Base-by-base conservation (phyloP, 108 stramenopile species). In the Nitzschia putrida region DNA sequence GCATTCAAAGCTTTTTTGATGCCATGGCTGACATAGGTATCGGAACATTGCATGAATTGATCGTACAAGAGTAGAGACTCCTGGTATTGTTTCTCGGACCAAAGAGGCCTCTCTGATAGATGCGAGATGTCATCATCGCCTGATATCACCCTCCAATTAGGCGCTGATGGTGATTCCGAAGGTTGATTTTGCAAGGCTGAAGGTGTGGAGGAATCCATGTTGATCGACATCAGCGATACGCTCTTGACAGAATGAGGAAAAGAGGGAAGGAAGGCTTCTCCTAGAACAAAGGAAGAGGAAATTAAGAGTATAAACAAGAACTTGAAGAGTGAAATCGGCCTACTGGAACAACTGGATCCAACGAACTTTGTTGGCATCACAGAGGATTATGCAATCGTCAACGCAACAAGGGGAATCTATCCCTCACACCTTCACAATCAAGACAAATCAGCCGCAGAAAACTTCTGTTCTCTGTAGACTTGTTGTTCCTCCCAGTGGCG, bases 1-100 rank as follows among this genome's bases (percentile, higher is more conserved):
- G 74, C 77, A 39, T 90, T 80, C 53, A 94, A 61, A 10, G 93
- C 88, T 22, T 72, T 68, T 43, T 83, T 64, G 38, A 92, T 79
- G 23, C 57, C 71, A 12, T 83, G 71, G 34, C 74, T 51, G 10
- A 94, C 67, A 69, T 86, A 82, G 34, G 71, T 73, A 68, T 90
- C 89, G 10, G 53, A 63, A 54, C 91, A 90, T 23, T 57, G 54
- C 43, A 68, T 86, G 24, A 94, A 45, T 43, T 71, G 53, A 3
- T 88, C 77, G 76, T 91, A 89, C 3, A 91, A 72, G 4, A 70
- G 65, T 11, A 89, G 77, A 8, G 88, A 76, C 11, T 82, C 77
- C 21, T 78, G 63, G 51, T 80, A 89, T n/a, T 87, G 76, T 4
- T 73, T 50, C 41, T 86, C 56, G 0, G 88, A 84, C 93, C 93